Percentiles rank a stretch among this genome's conserved stretches.
Evolutionary conservation across 2,329 filamentous ascomycete genomes (phyloP).

Genomic region (Ambrosiella beaveri): DNA sequence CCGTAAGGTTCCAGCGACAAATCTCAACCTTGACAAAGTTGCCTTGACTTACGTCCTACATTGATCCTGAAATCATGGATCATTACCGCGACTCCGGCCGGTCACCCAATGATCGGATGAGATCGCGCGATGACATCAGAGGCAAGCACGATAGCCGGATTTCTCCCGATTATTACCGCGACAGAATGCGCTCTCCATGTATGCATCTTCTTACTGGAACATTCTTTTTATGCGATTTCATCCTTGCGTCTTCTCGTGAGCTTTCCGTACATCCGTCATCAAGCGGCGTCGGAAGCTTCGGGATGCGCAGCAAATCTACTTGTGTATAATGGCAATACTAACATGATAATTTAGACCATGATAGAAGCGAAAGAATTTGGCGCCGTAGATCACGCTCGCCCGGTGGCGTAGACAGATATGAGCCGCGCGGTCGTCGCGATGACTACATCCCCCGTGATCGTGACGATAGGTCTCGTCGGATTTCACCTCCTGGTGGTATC

Average conservation of each 20-base stretch:
- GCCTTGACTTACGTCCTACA: too few relatives aligned
- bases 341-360: constrained; percentile 27
- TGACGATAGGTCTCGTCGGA: constrained; percentile 38
- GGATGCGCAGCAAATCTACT: too few relatives aligned
- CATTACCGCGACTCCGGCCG: constrained; percentile 38
- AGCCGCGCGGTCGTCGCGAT: constrained; percentile 47
- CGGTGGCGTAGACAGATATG: constrained; percentile 53
- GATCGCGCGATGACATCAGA: constrained; percentile 33
- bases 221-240: background rate
- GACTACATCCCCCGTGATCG: constrained; percentile 41
- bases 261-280: background rate
- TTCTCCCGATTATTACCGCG: constrained; percentile 24
- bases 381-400: constrained; percentile 52
- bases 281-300: background rate
- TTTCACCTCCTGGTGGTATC: constrained; percentile 47
- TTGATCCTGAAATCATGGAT: constrained; percentile 26
- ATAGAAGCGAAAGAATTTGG: constrained; percentile 32
- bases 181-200: constrained; percentile 55
- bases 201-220: constrained; percentile 22
- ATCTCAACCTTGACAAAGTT: too few relatives aligned
- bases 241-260: background rate
- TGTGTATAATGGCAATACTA: background rate
- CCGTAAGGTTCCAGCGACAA: too few relatives aligned
- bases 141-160: constrained; percentile 31
- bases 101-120: constrained; percentile 37